These are phyloP conservation scores for Pseudozyma flocculosa DNA, from an alignment of 1,284 basidiomycete genomes.

Conservation along the genomic window DNA sequence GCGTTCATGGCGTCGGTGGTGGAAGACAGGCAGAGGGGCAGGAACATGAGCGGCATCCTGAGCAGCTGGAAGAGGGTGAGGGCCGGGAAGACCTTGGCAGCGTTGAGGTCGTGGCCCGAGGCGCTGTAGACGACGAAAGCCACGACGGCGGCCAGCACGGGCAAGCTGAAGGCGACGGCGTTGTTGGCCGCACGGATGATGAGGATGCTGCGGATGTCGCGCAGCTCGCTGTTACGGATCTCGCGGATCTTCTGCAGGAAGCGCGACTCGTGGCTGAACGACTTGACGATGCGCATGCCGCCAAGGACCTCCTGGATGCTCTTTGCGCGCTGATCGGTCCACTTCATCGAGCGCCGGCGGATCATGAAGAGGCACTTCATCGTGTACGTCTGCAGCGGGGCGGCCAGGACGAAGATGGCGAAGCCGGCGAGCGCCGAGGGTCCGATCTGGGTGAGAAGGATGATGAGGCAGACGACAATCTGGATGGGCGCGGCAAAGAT, in stretches of 20 bases:
- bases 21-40: conserved; percentile 53
- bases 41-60: conserved; percentile 72
- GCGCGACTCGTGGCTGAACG: conserved; percentile 48
- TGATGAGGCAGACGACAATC: conserved; percentile 62
- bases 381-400: conserved; percentile 69
- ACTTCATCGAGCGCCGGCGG: conserved; percentile 76
- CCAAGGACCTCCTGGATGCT: conserved; percentile 54
- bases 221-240: conserved; percentile 74
- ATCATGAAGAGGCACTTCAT: conserved; percentile 75
- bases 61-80: conserved; percentile 62
- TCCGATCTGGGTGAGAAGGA: conserved; percentile 73
- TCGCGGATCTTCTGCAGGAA: conserved; percentile 67
- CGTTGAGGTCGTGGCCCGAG: conserved; percentile 69
- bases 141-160: conserved; percentile 77
- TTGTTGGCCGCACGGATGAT: conserved; percentile 73
- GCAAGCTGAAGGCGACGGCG: conserved; percentile 69
- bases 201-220: conserved; percentile 74
- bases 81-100: conserved; percentile 61
- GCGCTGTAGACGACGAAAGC: conserved; percentile 80
- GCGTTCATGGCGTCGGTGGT: conserved; percentile 53
- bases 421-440: conserved; percentile 80
- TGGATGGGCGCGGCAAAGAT: conserved; percentile 69
- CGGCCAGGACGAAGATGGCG: conserved; percentile 69
- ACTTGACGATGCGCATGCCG: conserved; percentile 57
- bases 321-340: conserved; percentile 71